Evolutionary conservation across 2,329 filamentous ascomycete genomes (phyloP).

Genomic region (Keithomyces neogunnii): DNA sequence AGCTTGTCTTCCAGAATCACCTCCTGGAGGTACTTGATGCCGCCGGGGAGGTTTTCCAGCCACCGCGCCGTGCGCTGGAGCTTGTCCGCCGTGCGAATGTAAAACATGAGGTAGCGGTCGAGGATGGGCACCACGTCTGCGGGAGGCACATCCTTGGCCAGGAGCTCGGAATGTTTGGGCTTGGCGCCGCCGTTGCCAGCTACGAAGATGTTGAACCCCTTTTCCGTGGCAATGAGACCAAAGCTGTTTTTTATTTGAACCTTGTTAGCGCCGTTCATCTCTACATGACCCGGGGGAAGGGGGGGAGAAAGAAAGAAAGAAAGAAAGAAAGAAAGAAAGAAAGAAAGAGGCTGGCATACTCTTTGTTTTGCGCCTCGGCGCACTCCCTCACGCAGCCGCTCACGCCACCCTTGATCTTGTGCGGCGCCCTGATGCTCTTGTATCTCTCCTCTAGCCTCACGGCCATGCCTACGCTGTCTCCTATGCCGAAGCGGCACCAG

Average conservation of each 20-base stretch:
- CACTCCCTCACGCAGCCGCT: conserved; percentile 90
- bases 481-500: conserved; percentile 84
- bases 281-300: no score
- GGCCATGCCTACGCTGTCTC: conserved; percentile 86
- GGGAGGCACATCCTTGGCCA: conserved; percentile 78
- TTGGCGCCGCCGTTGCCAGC: conserved; percentile 84
- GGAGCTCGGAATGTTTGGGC: conserved; percentile 70
- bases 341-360: conserved; percentile 42
- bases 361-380: conserved; percentile 86
- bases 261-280: no score
- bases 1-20: conserved; percentile 81
- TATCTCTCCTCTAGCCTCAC: conserved; percentile 82
- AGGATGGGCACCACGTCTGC: conserved; percentile 76
- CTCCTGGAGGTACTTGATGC: conserved; percentile 72
- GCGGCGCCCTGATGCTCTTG: conserved; percentile 80
- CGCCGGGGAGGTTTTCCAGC: conserved; percentile 77
- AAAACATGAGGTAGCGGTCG: conserved; percentile 87
- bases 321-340: no score
- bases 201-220: conserved; percentile 89
- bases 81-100: conserved; percentile 86
- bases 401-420: conserved; percentile 87
- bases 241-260: conserved; percentile 39
- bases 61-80: conserved; percentile 83
- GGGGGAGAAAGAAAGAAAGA: no score
- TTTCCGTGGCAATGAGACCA: conserved; percentile 83